Evolutionary conservation across 805 yeast genomes (phyloP), one percentile per base, ranked within the genome.

Genomic region (Saccharomycopsis schoenii): DNA sequence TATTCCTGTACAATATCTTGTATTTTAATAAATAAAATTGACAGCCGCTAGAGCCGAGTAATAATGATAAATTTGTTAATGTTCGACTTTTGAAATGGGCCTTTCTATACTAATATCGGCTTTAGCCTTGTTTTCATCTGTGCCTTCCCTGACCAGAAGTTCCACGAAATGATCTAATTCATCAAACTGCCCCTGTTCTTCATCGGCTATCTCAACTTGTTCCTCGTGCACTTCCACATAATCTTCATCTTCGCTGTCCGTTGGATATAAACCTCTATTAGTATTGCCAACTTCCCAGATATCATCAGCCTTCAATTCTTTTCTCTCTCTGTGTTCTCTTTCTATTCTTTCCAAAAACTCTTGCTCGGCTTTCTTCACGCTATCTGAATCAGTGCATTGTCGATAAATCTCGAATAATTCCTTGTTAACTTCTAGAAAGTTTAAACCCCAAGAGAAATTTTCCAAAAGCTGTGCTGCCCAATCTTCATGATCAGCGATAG

Each of bases 391-490:
- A 0, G 93, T 83, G 72, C 98, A 93, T 50, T 80, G 70, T 59
- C 85, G 86, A 68, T 94, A 94, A 6, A 86, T 71, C 57, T 83
- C 86, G 15, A 94, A 67, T 11, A 94, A 74, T 64, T 90, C 97
- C 65, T 81, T 80, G 70, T 94, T 94, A 60, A 94, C 83, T 59
- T 86, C 84, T 67, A 94, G 73, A 67, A 94, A 94, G 0, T 88
- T 85, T n/a, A 82, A 80, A 1, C 99, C 99, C 97, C 97, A 94
- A 0, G 96, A 85, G 69, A 94, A 94, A 69, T 92, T 83, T 56
- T 83, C 78, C 64, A 94, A 73, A 17, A 93, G 77, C 63, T 82
- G 80, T 21, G 79, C 81, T 0, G 99, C 98, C 96, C 96, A 90
- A 65, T 92, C 97, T 54, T 76, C 75, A 66, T 84, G 92, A 0